phyloP scores from a whole-genome alignment of 768 basidiomycete genomes.

The Mycena maculata region DNA sequence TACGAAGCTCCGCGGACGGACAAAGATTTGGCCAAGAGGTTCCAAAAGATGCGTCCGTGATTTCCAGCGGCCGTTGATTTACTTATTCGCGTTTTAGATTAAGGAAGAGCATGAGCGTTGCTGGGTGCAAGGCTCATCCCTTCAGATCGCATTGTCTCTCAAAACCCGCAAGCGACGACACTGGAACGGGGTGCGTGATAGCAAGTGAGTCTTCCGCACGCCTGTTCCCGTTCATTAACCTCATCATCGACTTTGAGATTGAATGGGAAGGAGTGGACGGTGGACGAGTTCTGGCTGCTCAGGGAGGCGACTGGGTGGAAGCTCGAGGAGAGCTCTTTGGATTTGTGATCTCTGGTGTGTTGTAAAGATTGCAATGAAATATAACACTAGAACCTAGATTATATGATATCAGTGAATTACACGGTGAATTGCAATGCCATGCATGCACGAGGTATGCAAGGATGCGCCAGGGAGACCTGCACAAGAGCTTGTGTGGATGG shows the following conservation, averaged over 20 bases:
- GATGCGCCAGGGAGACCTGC: too few species aligned
- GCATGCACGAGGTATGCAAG: too few species aligned
- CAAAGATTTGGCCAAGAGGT: constrained; percentile 70
- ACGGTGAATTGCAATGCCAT: too few species aligned
- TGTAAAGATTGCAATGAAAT: too few species aligned
- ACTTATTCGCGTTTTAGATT: constrained; percentile 63
- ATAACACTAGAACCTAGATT: too few species aligned
- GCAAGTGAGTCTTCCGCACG: constrained; percentile 48
- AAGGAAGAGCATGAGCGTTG: constrained; percentile 76
- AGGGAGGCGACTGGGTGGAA: too few species aligned
- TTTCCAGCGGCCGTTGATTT: constrained; percentile 31
- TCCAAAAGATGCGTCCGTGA: constrained; percentile 69
- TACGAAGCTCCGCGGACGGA: constrained; percentile 70
- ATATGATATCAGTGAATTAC: too few species aligned
- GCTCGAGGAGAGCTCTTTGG: too few species aligned
- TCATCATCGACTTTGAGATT: constrained; percentile 6
- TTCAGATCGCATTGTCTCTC: constrained; percentile 71
- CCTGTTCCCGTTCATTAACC: constrained; percentile 7
- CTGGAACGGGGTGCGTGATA: constrained; percentile 52
- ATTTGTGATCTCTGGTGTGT: too few species aligned
- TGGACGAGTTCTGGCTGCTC: too few species aligned
- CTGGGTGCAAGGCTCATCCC: constrained; percentile 82
- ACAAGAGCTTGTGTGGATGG: too few species aligned
- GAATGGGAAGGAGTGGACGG: too few species aligned
- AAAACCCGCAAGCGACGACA: constrained; percentile 79